Evolutionary conservation across 169 alveolate species (phyloP).

Genomic region (Eimeria necatrix): DNA sequence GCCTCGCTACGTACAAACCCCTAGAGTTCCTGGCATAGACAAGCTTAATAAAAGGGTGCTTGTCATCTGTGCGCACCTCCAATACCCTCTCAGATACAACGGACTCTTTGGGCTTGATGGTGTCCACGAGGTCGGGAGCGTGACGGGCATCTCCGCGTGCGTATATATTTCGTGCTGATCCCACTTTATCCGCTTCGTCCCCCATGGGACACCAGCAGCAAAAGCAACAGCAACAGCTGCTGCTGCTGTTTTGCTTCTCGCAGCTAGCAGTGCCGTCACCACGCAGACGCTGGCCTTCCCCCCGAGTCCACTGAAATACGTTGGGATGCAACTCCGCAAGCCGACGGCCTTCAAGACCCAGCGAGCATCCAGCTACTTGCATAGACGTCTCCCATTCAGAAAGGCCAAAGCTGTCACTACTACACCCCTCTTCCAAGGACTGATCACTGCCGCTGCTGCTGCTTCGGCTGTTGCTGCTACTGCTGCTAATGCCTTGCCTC

Average conservation of each 20-base stretch:
- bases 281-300: constrained; percentile 22
- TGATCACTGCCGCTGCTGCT: neutral
- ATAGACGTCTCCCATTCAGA: constrained; percentile 10
- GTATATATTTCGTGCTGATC: neutral
- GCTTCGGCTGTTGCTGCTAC: neutral
- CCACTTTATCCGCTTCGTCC: neutral
- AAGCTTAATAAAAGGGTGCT: constrained; percentile 15
- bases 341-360: neutral
- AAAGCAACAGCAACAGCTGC: constrained; percentile 18
- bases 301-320: constrained; percentile 2
- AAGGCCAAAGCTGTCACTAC: neutral
- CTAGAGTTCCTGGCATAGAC: constrained; percentile 18
- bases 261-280: neutral
- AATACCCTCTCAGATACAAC: neutral
- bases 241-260: neutral
- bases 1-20: constrained; percentile 24
- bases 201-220: constrained; percentile 71
- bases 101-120: constrained; percentile 27
- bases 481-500: neutral
- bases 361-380: constrained; percentile 21
- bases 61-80: constrained; percentile 16
- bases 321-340: constrained; percentile 23
- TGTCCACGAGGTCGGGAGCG: constrained; percentile 7
- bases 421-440: neutral
- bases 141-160: constrained; percentile 25